phyloP scores from a whole-genome alignment of 306 rosid species.

The Cyamopsis tetragonoloba region DNA sequence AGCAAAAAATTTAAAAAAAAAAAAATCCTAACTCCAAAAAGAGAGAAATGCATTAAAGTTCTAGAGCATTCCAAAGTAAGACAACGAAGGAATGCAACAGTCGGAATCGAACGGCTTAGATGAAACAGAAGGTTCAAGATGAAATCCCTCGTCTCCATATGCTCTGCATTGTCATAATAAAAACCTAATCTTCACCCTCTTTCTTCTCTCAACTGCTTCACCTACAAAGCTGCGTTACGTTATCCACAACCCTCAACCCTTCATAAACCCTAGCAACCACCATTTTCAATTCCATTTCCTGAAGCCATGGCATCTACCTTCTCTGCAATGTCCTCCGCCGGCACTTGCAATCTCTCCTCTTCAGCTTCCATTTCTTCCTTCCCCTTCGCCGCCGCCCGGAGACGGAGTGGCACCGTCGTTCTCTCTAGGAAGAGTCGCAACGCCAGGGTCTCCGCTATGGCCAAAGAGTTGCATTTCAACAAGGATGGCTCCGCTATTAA shows the following conservation, averaged over 20 bases:
- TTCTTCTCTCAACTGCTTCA: neutral
- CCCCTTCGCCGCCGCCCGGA: conserved; percentile 37
- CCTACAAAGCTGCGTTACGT: neutral
- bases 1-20: no score
- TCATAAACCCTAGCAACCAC: conserved; percentile 19
- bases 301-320: conserved; percentile 73
- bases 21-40: neutral
- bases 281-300: neutral
- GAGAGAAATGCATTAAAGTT: neutral
- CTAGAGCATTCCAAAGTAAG: conserved; percentile 37
- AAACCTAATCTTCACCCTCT: conserved; percentile 28
- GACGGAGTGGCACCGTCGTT: conserved; percentile 37
- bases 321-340: conserved; percentile 58
- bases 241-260: conserved; percentile 20
- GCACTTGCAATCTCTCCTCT: conserved; percentile 58
- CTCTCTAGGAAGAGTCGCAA: conserved; percentile 35
- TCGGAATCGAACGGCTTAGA: conserved; percentile 33
- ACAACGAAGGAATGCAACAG: neutral
- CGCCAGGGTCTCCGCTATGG: conserved; percentile 80
- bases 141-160: neutral
- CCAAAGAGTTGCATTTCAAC: conserved; percentile 90
- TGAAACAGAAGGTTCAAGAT: conserved; percentile 39
- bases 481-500: conserved; percentile 92
- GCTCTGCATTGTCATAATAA: neutral
- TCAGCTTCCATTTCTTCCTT: conserved; percentile 61